These are phyloP conservation scores for Mortierella claussenii DNA, from an alignment of 192 early-diverging fungal species.

Conservation along the genomic window DNA sequence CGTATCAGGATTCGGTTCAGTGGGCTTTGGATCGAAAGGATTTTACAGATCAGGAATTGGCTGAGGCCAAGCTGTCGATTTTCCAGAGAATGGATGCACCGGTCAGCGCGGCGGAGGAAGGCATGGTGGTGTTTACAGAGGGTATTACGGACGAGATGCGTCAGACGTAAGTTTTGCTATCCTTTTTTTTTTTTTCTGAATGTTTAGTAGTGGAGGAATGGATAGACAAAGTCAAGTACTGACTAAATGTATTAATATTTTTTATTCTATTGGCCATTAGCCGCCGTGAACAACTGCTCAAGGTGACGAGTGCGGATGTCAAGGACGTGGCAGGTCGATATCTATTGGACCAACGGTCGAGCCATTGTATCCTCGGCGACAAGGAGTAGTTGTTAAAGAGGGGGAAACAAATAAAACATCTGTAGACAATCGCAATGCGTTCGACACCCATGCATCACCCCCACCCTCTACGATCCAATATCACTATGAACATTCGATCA, in stretches of 20 bases:
- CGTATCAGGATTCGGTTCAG: slow-evolving; percentile 69
- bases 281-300: slow-evolving; percentile 81
- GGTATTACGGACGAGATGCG: slow-evolving; percentile 88
- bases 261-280: slow-evolving; percentile 43
- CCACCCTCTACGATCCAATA: too few relatives aligned
- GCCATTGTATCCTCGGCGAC: slow-evolving; percentile 47
- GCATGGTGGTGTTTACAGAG: slow-evolving; percentile 79
- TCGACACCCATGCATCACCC: not conserved
- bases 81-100: slow-evolving; percentile 90
- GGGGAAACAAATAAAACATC: not conserved
- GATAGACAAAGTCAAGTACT: not conserved
- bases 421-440: not conserved
- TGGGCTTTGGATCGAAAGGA: slow-evolving; percentile 70
- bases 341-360: slow-evolving; percentile 51
- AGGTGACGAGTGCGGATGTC: slow-evolving; percentile 73
- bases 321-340: slow-evolving; percentile 78
- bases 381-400: slow-evolving; percentile 21
- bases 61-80: slow-evolving; percentile 91
- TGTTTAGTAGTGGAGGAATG: too few relatives aligned
- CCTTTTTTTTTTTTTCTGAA: too few relatives aligned
- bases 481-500: too few relatives aligned
- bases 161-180: slow-evolving; percentile 72
- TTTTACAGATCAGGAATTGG: slow-evolving; percentile 73
- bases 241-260: slow-evolving; percentile 2
- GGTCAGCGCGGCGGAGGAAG: slow-evolving; percentile 84